Evolutionary conservation across 139 green algal species (phyloP).

Genomic region (Medakamo hakoo): DNA sequence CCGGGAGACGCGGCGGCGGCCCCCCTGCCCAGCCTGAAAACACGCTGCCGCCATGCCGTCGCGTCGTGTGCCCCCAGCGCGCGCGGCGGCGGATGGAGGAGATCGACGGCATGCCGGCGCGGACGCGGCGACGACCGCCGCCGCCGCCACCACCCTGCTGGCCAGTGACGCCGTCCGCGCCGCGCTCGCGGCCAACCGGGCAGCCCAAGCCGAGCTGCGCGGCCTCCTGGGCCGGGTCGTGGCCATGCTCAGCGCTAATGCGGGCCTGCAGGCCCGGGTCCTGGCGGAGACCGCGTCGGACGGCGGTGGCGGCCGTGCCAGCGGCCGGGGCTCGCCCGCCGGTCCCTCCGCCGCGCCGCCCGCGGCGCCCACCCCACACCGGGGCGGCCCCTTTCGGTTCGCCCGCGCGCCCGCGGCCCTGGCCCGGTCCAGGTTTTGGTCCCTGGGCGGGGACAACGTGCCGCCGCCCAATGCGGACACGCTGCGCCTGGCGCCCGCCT

Average conservation of each 20-base stretch:
- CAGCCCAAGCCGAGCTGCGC: not conserved
- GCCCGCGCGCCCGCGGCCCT: not conserved
- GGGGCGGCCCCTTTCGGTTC: not conserved
- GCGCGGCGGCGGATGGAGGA: too few relatives aligned
- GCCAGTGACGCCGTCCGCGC: not conserved
- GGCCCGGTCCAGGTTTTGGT: conserved; percentile 8
- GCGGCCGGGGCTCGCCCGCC: too few relatives aligned
- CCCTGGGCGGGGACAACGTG: not conserved
- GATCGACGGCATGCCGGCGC: too few relatives aligned
- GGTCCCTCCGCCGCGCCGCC: not conserved
- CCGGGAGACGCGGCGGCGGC: too few relatives aligned
- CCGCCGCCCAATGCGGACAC: conserved; percentile 11
- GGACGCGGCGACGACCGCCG: too few relatives aligned
- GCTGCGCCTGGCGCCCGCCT: not conserved
- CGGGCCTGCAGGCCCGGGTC: not conserved
- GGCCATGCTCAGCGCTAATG: not conserved
- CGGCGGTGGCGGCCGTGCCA: not conserved
- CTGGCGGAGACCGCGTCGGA: not conserved
- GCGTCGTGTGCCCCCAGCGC: too few relatives aligned
- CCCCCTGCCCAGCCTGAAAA: too few relatives aligned
- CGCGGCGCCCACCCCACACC: not conserved
- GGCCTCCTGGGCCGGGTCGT: not conserved
- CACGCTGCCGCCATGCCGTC: too few relatives aligned
- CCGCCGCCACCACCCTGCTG: not conserved
- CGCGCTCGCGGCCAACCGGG: not conserved